Evolutionary conservation across 345 rosid genomes (phyloP), one percentile per base, ranked within the genome.

Genomic region (Jatropha curcas): DNA sequence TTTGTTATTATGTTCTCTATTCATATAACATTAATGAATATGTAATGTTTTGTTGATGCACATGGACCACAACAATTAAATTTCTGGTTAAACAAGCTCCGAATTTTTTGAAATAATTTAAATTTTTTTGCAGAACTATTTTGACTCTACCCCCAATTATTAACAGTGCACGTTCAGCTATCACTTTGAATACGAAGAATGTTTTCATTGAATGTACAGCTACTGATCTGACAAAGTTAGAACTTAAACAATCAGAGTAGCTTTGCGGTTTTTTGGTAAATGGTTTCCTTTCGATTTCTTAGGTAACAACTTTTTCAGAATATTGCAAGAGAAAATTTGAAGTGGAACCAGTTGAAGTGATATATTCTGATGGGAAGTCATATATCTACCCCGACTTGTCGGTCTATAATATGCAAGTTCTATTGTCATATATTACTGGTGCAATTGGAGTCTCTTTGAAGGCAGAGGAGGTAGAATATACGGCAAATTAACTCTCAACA

Each of bases 131-230:
- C 87, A 93, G 97, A 83, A 93, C 97, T 77, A 93, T 95, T 73
- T 4, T 93, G 74, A 91, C 98, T 72, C 72, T 91, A 65, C 98
- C 98, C 0, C 99, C 99, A 70, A 88, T 95, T 76, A 95, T 95
- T 69, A 93, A 95, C 82, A 85, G 98, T 76, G 96, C 96, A 64
- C 97, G 91, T 82, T 95, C 97, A 34, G 98, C 98, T 68, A 93
- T 95, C 67, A 87, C 89, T 70, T 81, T 93, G 62, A 85, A 91
- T 87, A 95, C 99, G 30, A 91, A 88, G 83, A 95, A 93, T 82
- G 92, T 95, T 76, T 85, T 95, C 77, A 88, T 92, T 75, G 99
- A 95, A 76, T 95, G 99, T 80, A 93, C 98, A 24, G 98, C 97
- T 62, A 93, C 90, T 17, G 99, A 95, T 80, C 80, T 92, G 80